Evolutionary conservation across 2,329 filamentous ascomycete species (phyloP).

Genomic region (Pseudogymnoascus sp.): DNA sequence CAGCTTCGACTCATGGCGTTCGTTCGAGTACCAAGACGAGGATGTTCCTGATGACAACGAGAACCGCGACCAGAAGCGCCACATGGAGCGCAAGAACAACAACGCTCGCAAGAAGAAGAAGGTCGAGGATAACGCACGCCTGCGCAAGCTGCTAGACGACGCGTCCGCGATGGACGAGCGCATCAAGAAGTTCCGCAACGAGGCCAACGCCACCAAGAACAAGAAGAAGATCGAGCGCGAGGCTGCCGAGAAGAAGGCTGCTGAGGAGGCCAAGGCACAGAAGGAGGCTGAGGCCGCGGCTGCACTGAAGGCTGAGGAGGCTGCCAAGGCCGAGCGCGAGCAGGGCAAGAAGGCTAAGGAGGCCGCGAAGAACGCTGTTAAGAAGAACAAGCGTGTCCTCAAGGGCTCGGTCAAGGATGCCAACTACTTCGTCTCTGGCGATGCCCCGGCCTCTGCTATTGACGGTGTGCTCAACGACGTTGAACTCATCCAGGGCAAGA

Average conservation of each 20-base stretch:
- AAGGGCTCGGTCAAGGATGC: conserved; percentile 92
- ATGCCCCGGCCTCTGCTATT: conserved; percentile 67
- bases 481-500: conserved; percentile 77
- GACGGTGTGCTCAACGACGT: conserved; percentile 78
- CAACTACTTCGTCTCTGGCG: conserved; percentile 82
- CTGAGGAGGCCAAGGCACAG: conserved; percentile 74
- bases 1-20: conserved; percentile 96
- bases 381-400: conserved; percentile 99
- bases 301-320: conserved; percentile 75
- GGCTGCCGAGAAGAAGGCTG: conserved; percentile 78
- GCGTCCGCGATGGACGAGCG: conserved; percentile 79
- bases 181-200: conserved; percentile 94
- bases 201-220: conserved; percentile 89
- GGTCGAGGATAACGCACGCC: conserved; percentile 88
- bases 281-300: conserved; percentile 77
- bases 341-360: conserved; percentile 94
- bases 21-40: conserved; percentile 97
- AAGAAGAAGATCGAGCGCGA: conserved; percentile 88
- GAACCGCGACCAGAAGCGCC: conserved; percentile 97
- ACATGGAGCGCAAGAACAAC: conserved; percentile 96
- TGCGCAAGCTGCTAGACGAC: conserved; percentile 85
- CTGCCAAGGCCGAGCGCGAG: conserved; percentile 77
- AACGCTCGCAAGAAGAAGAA: conserved; percentile 99
- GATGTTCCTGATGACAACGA: conserved; percentile 98
- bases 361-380: conserved; percentile 94